Evolutionary conservation across 371 early-diverging fungal species (phyloP), one percentile per base, ranked within the genome.

Genomic region (Rhizopus arrhizus): DNA sequence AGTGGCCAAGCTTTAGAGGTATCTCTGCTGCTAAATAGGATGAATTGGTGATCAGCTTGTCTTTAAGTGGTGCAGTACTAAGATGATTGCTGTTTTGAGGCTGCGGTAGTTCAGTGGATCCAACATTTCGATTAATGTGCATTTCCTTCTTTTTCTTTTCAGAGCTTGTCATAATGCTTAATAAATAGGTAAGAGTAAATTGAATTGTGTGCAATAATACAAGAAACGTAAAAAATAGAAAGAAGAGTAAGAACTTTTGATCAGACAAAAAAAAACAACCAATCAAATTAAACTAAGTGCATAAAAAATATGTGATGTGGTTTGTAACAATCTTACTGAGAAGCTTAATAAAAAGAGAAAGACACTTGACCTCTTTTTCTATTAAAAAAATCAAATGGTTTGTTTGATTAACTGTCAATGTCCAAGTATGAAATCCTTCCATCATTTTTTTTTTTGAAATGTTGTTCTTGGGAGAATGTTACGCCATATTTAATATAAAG

Each of bases 11-110:
- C 56, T 81, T 81, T 15, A 73, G 65, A 10, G 81, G 81, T 22
- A 81, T 78, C 53, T 81, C 81, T 45, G 81, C 81, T 6, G 81
- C 78, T 16, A 81, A 53, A 56, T 81, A 81, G 13, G 77, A 73
- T 10, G 81, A 78, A 45, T 77, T 81, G 28, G 81, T 75, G 22
- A 78, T 52, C 0, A 81, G 61, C 41, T 77, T 78, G 41, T 81
- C 81, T 58, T 66, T 63, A 4, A 81, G 57, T 38, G 81, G 81
- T 5, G 77, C 80, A 10, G 70, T 68, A 51, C 80, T 77, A 34
- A 73, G 43, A 46, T 72, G 73, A 38, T 80, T 80, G 61, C 68
- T 69, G 46, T 80, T 80, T 40, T 77, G 80, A 5, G 80, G 80
- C 67, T 78, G 79, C 32, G 79, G 79, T 42, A 78, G 50, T 41